Base-by-base conservation (phyloP, 1,284 basidiomycete species). In the Cryptococcus wingfieldii region DNA sequence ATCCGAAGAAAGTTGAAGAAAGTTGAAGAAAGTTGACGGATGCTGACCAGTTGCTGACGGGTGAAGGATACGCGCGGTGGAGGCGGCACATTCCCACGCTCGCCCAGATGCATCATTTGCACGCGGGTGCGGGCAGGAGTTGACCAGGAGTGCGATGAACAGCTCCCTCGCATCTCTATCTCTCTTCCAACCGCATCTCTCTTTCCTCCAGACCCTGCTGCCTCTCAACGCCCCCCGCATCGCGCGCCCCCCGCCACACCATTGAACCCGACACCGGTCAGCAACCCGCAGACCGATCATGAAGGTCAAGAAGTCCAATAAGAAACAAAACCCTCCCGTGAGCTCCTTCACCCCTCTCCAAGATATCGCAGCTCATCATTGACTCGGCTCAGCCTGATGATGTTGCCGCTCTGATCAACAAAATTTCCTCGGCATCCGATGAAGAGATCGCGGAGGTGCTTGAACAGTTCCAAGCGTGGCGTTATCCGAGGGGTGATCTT, bases 401-500 rank as follows among this genome's bases (percentile, higher is more conserved):
- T 54, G 65, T 71, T 38, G 57, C 61, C 27, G 61, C 59, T n/a
- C 63, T 71, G 60, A 65, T 74, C 46, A 60, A 69, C 38, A 54
- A 51, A 12, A 59, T 74, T 51, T 58, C 53, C 14, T 56, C 47
- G 19, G 60, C 69, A 12, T 45, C 61, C 18, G 65, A 72, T 5
- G 50, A 61, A 5, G 67, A 69, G 16, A 63, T 76, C 18, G 58
- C 60, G 41, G 14, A 25, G 5, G 51, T 64, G 14, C 60, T 72
- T 18, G 50, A 54, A 5, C 41, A 51, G 10, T 58, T 74, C 38
- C 56, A 63, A 14, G 49, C 59, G 16, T 99, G 96, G 96, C 87
- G 84, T 76, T 98, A 91, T 88, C 91, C 94, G 28, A 84, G 96
- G 62, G 95, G 93, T 56, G 96, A 99, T 80, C 83, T 99, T 58